Evolutionary conservation across 2,329 filamentous ascomycete species (phyloP).

Genomic region (Monilinia polystroma): DNA sequence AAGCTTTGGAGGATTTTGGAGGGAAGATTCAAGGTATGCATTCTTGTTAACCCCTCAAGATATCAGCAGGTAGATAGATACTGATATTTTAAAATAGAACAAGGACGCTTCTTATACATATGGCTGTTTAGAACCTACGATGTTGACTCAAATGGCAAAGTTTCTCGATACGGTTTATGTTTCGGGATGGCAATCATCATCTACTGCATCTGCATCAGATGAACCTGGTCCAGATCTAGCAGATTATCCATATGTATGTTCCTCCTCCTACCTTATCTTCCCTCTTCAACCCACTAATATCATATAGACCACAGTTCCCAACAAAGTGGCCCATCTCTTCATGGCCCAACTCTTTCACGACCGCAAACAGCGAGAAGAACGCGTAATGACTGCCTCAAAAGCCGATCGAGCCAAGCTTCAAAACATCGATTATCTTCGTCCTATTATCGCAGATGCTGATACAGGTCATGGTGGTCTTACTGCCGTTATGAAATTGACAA

Average conservation of each 20-base stretch:
- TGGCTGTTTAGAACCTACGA: slow-evolving; percentile 94
- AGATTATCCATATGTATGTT: slow-evolving; percentile 85
- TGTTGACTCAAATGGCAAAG: slow-evolving; percentile 99
- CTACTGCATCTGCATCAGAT: slow-evolving; percentile 89
- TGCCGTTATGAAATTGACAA: slow-evolving; percentile 99
- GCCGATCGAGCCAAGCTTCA: slow-evolving; percentile 68
- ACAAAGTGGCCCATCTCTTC: slow-evolving; percentile 97
- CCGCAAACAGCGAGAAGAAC: slow-evolving; percentile 96
- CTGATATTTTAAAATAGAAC: slow-evolving; percentile 51
- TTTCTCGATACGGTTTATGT: slow-evolving; percentile 98
- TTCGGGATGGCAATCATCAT: slow-evolving; percentile 97
- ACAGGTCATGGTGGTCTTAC: slow-evolving; percentile 96
- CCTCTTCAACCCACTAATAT: not conserved
- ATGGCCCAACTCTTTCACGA: slow-evolving; percentile 99
- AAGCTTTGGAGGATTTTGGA: slow-evolving; percentile 94
- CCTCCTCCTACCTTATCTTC: not conserved
- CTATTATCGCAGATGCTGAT: slow-evolving; percentile 95
- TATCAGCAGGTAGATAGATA: not conserved
- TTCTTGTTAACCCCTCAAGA: not conserved
- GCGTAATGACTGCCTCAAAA: slow-evolving; percentile 68
- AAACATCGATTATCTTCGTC: slow-evolving; percentile 90
- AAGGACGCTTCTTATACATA: slow-evolving; percentile 91
- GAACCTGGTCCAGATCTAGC: slow-evolving; percentile 97
- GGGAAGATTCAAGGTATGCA: slow-evolving; percentile 70
- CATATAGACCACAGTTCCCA: slow-evolving; percentile 85